A percentile compares a stretch with the other conserved stretches of the same genome.
Conservation (phyloP, 257 asterid genomes). For the Capsicum chinense region DNA sequence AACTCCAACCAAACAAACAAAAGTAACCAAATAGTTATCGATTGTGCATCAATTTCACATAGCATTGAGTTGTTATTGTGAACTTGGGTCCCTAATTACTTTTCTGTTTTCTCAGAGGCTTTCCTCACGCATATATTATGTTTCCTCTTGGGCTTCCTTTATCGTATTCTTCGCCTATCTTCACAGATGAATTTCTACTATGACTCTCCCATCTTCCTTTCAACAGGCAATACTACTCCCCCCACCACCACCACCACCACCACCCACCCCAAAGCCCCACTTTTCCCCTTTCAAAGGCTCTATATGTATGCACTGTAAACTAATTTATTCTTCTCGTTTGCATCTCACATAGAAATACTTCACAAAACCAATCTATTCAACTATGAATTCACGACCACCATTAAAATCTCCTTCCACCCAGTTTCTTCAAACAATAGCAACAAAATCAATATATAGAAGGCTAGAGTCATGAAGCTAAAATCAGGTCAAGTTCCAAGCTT, state of each 20-base stretch:
- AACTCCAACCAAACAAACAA: neutral
- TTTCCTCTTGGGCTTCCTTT: neutral
- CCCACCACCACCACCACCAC: too few species aligned
- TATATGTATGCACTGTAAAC: neutral
- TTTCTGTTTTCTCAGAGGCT: neutral
- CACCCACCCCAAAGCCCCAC: neutral
- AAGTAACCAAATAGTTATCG: neutral
- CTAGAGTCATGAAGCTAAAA: too few species aligned
- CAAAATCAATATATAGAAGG: too few species aligned
- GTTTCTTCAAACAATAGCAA: neutral
- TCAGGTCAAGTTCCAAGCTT: too few species aligned
- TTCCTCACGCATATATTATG: neutral
- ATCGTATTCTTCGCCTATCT: neutral
- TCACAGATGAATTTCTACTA: neutral
- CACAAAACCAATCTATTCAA: neutral
- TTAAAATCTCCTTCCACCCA: slow-evolving; percentile 9
- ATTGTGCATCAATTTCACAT: slow-evolving; percentile 11
- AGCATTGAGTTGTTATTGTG: neutral
- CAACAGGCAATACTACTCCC: neutral
- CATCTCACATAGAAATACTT: neutral
- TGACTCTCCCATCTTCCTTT: neutral
- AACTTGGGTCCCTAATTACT: neutral
- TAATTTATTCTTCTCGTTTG: neutral
- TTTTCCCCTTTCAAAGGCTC: neutral
- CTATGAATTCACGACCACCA: neutral